phyloP scores from a whole-genome alignment of 768 basidiomycete genomes.

The Suillus lakei region DNA sequence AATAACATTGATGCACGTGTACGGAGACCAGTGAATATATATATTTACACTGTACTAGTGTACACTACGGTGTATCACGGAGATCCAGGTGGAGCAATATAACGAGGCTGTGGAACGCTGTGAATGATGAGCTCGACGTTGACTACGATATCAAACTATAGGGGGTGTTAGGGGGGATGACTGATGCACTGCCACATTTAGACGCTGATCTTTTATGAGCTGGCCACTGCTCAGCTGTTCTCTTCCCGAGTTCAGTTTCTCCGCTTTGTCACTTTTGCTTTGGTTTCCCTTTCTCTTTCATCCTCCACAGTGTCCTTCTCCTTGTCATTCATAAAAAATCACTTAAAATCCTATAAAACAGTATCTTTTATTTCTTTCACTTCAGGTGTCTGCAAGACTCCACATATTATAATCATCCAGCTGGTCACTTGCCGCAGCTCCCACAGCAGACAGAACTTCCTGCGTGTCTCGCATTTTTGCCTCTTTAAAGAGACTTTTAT shows the following conservation, averaged over 20 bases:
- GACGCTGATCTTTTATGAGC: neutral
- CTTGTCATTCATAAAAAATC: slow-evolving; percentile 14
- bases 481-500: slow-evolving; percentile 21
- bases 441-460: slow-evolving; percentile 14
- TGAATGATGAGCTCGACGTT: slow-evolving; percentile 1
- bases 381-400: slow-evolving; percentile 11
- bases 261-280: slow-evolving; percentile 38
- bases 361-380: slow-evolving; percentile 20
- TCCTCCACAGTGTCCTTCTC: slow-evolving; percentile 17
- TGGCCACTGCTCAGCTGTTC: slow-evolving; percentile 29
- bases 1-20: slow-evolving; percentile 2
- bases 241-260: slow-evolving; percentile 24
- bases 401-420: slow-evolving; percentile 25
- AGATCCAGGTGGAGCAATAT: neutral
- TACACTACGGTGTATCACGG: neutral
- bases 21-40: neutral
- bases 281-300: slow-evolving; percentile 31
- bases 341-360: slow-evolving; percentile 15
- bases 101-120: neutral
- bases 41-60: neutral
- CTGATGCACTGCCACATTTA: slow-evolving; percentile 13
- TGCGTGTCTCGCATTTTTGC: slow-evolving; percentile 9
- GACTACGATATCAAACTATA: neutral
- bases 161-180: slow-evolving; percentile 1
- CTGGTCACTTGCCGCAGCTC: slow-evolving; percentile 8